These are phyloP conservation scores for Solanum chacoense DNA, from an alignment of 305 asterid genomes.

Conservation along the genomic window DNA sequence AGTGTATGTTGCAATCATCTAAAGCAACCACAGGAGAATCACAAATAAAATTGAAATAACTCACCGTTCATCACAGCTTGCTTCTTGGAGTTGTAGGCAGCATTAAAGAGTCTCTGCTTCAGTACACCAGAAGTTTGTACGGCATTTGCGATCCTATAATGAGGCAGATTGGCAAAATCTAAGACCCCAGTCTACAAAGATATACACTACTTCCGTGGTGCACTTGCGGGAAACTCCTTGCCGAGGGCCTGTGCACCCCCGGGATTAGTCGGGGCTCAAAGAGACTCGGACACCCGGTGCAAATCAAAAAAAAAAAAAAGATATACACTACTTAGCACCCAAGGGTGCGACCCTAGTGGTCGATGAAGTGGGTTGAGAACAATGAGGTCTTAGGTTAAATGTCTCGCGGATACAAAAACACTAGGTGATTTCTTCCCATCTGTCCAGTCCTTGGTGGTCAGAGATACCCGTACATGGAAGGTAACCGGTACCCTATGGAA, in stretches of 20 bases:
- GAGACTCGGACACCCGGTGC: too few relatives aligned
- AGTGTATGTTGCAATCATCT: not conserved
- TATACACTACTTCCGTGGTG: constrained; percentile 4
- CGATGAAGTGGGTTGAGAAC: not conserved
- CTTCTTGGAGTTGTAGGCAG: constrained; percentile 91
- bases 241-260: too few relatives aligned
- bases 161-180: constrained; percentile 5
- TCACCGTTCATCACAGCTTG: constrained; percentile 85
- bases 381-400: not conserved
- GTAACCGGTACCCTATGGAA: not conserved
- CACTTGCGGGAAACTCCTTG: too few relatives aligned
- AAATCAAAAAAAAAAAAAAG: too few relatives aligned
- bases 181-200: constrained; percentile 5
- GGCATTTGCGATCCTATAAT: constrained; percentile 67
- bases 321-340: constrained; percentile 6
- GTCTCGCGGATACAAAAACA: not conserved
- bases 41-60: constrained; percentile 8
- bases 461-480: not conserved
- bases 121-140: constrained; percentile 75
- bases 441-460: not conserved
- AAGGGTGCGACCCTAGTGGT: not conserved
- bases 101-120: constrained; percentile 80
- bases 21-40: not conserved
- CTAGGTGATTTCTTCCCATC: not conserved
- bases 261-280: too few relatives aligned